Evolutionary conservation across 1,284 basidiomycete genomes (phyloP).

Genomic region (Golubevia sp.): DNA sequence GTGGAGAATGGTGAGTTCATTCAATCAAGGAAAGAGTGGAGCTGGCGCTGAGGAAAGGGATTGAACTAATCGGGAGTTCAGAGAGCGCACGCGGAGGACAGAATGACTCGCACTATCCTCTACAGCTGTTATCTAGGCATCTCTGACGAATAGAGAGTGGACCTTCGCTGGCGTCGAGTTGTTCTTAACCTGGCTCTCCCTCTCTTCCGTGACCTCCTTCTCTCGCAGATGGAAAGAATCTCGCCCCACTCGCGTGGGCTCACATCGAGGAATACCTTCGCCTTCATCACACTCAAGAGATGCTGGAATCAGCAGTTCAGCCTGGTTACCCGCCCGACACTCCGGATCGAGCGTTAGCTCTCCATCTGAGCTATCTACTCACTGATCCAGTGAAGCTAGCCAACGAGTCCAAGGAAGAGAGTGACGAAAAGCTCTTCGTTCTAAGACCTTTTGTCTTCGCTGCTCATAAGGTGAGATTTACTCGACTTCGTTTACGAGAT

Average conservation of each 20-base stretch:
- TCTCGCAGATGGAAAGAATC: conserved; percentile 34
- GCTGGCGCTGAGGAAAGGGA: no score
- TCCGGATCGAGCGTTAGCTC: conserved; percentile 61
- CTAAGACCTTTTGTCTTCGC: conserved; percentile 67
- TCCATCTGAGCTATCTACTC: conserved; percentile 64
- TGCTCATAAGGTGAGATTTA: conserved; percentile 62
- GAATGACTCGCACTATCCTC: no score
- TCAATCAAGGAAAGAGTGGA: no score
- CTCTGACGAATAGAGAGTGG: no score
- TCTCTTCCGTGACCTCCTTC: no score
- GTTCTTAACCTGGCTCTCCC: no score
- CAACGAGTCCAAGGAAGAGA: conserved; percentile 61
- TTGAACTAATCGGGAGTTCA: no score
- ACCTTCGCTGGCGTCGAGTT: no score
- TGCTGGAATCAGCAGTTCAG: conserved; percentile 57
- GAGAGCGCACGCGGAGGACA: no score
- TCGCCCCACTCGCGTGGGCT: conserved; percentile 34
- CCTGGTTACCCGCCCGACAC: conserved; percentile 63
- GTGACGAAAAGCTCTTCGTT: conserved; percentile 66
- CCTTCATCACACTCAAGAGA: conserved; percentile 51
- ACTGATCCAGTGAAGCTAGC: conserved; percentile 48
- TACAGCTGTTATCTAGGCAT: no score
- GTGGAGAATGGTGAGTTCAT: conserved; percentile 32
- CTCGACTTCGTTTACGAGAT: no score
- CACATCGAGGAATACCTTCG: conserved; percentile 32